These are phyloP conservation scores for Kwoniella sp. DNA, from an alignment of 768 basidiomycete genomes.

Conservation along the genomic window DNA sequence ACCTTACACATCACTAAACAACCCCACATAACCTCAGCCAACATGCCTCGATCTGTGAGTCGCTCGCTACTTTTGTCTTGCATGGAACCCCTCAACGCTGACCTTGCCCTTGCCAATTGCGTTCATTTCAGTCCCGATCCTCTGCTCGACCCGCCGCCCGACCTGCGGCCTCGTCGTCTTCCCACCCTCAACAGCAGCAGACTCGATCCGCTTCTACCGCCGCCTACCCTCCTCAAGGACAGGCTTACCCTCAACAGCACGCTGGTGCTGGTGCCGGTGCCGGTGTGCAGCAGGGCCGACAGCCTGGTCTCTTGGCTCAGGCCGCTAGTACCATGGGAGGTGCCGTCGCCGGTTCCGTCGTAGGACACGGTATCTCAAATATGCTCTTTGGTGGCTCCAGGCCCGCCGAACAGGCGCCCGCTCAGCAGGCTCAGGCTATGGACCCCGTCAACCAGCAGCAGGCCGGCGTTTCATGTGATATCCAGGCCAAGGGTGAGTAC, in stretches of 20 bases:
- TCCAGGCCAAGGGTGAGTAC: conserved; percentile 54
- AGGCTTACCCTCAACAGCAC: conserved; percentile 27
- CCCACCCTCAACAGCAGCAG: conserved; percentile 33
- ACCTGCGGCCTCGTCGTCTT: conserved; percentile 39
- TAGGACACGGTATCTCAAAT: conserved; percentile 55
- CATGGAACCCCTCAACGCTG: background rate
- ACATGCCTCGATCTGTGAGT: conserved; percentile 49
- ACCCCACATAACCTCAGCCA: conserved; percentile 1
- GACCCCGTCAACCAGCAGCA: conserved; percentile 27
- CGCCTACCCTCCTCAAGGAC: conserved; percentile 41
- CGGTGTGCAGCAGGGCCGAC: conserved; percentile 35
- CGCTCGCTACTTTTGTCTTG: background rate
- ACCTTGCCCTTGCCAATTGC: conserved; percentile 5
- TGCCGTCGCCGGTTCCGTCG: conserved; percentile 53
- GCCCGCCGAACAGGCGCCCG: conserved; percentile 39
- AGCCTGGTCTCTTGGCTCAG: conserved; percentile 53
- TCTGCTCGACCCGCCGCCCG: conserved; percentile 52
- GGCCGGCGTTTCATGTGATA: conserved; percentile 43
- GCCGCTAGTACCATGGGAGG: conserved; percentile 56
- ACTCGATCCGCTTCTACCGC: conserved; percentile 34
- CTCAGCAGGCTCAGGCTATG: conserved; percentile 42
- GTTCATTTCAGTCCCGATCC: conserved; percentile 32
- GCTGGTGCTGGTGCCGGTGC: conserved; percentile 17
- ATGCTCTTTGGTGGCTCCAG: conserved; percentile 54
- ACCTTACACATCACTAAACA: conserved; percentile 3